Conservation (phyloP, 441 rosid species). For the Syzygium malaccense region DNA sequence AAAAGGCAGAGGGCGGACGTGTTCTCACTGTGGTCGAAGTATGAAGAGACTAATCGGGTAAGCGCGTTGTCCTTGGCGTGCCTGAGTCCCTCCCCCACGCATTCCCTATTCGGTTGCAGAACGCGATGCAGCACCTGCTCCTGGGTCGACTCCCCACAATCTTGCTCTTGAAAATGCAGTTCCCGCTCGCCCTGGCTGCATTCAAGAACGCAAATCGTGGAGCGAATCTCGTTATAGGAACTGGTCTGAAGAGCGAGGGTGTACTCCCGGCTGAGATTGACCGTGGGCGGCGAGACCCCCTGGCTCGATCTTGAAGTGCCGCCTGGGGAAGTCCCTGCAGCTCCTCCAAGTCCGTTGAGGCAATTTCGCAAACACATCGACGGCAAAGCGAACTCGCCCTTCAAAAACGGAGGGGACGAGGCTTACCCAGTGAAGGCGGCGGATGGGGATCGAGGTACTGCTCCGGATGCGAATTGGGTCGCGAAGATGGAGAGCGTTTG, state of each 20-base stretch:
- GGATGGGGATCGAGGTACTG: slow-evolving; percentile 19
- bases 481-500: slow-evolving; percentile 34
- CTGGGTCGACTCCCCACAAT: slow-evolving; percentile 7
- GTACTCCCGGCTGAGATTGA: slow-evolving; percentile 46
- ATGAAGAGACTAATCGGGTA: slow-evolving; percentile 46
- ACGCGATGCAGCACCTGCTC: slow-evolving; percentile 29
- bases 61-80: slow-evolving; percentile 29
- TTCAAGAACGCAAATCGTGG: slow-evolving; percentile 23
- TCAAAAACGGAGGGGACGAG: background rate
- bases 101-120: slow-evolving; percentile 44
- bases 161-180: slow-evolving; percentile 4
- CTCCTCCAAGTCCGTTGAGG: slow-evolving; percentile 6
- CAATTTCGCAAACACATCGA: slow-evolving; percentile 39
- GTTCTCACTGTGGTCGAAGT: slow-evolving; percentile 62
- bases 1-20: slow-evolving; percentile 44
- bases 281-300: slow-evolving; percentile 38
- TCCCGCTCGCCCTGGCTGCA: slow-evolving; percentile 4
- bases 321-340: slow-evolving; percentile 30
- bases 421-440: slow-evolving; percentile 31
- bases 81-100: slow-evolving; percentile 47
- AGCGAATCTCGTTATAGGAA: slow-evolving; percentile 61
- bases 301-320: slow-evolving; percentile 41
- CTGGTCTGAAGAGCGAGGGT: slow-evolving; percentile 42
- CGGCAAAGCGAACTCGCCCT: background rate
- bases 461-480: slow-evolving; percentile 19